A percentile compares a stretch with the other conserved stretches of the same genome.
These are phyloP conservation scores for Phaffomyces antillensis DNA, from an alignment of 805 yeast genomes.

Conservation along the genomic window DNA sequence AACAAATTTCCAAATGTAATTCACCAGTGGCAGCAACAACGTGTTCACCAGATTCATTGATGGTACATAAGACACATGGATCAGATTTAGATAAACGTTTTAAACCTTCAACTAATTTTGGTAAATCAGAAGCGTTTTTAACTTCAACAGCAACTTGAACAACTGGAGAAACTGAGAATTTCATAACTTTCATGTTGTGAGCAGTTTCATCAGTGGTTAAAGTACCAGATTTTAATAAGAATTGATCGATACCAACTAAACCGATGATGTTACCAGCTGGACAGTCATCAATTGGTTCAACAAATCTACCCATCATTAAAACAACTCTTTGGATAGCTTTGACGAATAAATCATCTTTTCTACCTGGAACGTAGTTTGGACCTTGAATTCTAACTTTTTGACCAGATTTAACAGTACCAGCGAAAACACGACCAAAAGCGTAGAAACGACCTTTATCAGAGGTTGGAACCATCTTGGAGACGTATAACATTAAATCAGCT, in stretches of 20 bases:
- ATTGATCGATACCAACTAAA: constrained; percentile 99
- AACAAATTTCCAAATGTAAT: constrained; percentile 97
- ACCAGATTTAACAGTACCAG: constrained; percentile 99
- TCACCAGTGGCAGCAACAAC: constrained; percentile 99
- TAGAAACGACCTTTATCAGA: constrained; percentile 99
- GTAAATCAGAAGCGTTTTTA: constrained; percentile 98
- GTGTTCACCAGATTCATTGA: constrained; percentile 97
- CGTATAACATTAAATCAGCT: constrained; percentile 98
- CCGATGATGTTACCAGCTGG: constrained; percentile 99
- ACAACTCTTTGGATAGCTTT: constrained; percentile 99
- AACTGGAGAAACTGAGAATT: constrained; percentile 99
- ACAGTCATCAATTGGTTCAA: constrained; percentile 97
- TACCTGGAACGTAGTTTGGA: constrained; percentile 98
- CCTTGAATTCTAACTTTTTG: constrained; percentile 99
- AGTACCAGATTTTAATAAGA: constrained; percentile 99
- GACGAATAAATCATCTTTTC: constrained; percentile 94
- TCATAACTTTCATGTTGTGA: constrained; percentile 99
- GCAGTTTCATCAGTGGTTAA: constrained; percentile 93
- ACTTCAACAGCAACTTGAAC: constrained; percentile 99
- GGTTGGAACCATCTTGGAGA: constrained; percentile 99
- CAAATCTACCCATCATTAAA: constrained; percentile 98
- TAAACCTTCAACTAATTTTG: constrained; percentile 99
- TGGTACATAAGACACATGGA: constrained; percentile 90
- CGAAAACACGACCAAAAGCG: constrained; percentile 99
- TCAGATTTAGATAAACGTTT: constrained; percentile 99